Base-by-base conservation (phyloP, 2,329 filamentous ascomycete species). In the Hypomyces perniciosus region DNA sequence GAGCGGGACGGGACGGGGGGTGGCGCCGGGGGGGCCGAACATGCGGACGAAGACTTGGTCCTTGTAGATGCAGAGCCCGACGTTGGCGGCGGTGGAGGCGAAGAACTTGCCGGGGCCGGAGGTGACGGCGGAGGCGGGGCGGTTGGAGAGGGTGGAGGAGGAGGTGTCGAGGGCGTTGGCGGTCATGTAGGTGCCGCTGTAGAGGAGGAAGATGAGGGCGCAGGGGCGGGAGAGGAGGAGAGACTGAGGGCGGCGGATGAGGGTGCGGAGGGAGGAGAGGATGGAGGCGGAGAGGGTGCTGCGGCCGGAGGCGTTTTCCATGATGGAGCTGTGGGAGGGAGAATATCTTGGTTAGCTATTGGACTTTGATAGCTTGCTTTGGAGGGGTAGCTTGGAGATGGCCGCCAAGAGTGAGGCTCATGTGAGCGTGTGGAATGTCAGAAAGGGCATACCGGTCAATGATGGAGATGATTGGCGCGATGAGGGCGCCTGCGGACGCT, bases 91-190 rank as follows among this genome's bases (percentile, higher is more conserved):
- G 12, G 83, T 87, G 1, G 89, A 92, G 46, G 87, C 84, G 60
- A 83, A 72, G 71, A 97, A 96, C 66, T 96, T 96, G 54, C 80
- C 69, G 0, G 84, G 79, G 50, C 90, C 90, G 7, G 86, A 77
- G 1, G 88, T 91, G 30, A 89, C 84, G 58, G 74, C 68, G 5
- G 75, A 72, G 6, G 86, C 79, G 33, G 83, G 73, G 12, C 73
- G 69, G 62, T 80, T 71, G 44, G 73, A 68, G 10, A 83, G 59
- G 2, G 86, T 90, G 5, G 88, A 85, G 41, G 83, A 74, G 44
- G 81, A 68, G 0, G 92, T 96, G 72, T 97, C 92, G 65, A 96
- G 82, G 9, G 79, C 72, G 73, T 96, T 96, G 56, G 92, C 91
- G 1, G 88, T 90, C 9, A 93, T 72, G 73, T 96, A 96, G 53